Percentiles rank a stretch among this genome's conserved stretches.
Conservation (phyloP, 495 filamentous ascomycete species). For the Tuber umbilicatum region DNA sequence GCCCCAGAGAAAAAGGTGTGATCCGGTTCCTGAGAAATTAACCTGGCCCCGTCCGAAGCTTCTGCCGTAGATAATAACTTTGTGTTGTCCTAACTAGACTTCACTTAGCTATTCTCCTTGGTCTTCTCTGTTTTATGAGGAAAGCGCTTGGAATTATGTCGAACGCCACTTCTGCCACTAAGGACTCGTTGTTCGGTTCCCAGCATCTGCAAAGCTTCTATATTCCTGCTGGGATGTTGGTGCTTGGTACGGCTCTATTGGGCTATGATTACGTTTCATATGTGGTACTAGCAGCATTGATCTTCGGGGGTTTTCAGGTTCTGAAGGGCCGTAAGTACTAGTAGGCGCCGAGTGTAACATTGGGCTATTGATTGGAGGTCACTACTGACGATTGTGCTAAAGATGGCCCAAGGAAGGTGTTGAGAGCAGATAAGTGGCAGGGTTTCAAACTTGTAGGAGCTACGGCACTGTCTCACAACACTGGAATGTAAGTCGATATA, state of each 20-base stretch:
- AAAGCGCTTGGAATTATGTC: neutral
- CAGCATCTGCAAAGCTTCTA: slow-evolving; percentile 62
- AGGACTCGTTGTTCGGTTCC: neutral
- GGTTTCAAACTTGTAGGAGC: slow-evolving; percentile 83
- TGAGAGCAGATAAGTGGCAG: slow-evolving; percentile 82
- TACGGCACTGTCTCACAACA: slow-evolving; percentile 90
- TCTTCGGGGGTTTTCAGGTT: slow-evolving; percentile 61
- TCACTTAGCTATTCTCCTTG: neutral
- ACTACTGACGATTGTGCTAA: slow-evolving; percentile 33
- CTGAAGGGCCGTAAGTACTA: slow-evolving; percentile 52
- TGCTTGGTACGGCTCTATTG: slow-evolving; percentile 66
- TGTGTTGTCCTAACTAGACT: neutral
- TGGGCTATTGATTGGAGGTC: slow-evolving; percentile 4
- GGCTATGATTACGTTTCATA: slow-evolving; percentile 70
- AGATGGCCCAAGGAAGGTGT: slow-evolving; percentile 61
- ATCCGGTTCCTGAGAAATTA: neutral
- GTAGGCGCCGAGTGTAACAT: slow-evolving; percentile 4
- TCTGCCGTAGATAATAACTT: neutral
- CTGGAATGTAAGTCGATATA: slow-evolving; percentile 65
- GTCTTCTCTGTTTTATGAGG: neutral
- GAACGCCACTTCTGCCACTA: neutral
- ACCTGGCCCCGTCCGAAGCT: neutral
- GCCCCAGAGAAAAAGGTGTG: neutral
- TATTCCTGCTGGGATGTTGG: slow-evolving; percentile 73
- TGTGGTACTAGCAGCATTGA: slow-evolving; percentile 57